Evolutionary conservation across 2,329 filamentous ascomycete genomes (phyloP), one percentile per base, ranked within the genome.

Genomic region (Raffaelea arxii): DNA sequence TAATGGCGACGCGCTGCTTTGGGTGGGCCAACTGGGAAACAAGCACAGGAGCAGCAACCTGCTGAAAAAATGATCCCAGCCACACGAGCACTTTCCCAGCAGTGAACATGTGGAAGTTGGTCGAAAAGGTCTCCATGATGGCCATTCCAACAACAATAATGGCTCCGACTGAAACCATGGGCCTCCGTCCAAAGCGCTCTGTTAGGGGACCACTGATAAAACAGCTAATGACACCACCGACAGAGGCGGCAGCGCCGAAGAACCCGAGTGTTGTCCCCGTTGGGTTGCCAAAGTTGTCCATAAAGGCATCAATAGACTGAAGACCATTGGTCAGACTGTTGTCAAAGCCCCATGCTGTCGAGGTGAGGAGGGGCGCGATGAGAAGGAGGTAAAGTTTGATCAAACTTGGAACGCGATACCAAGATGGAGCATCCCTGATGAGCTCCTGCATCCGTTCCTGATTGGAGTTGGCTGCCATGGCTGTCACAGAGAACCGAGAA

Each of bases 11-110:
- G 50, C 65, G 63, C 56, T 54, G 60, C 55, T 53, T 61, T 43
- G 52, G 57, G 53, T 57, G 46, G 42, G 41, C 44, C 10, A 70
- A 54, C 46, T 70, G 67, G 3, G 67, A 66, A 12, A 70, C 63
- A 10, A 70, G 51, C 4, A 70, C 63, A 0, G 66, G 66, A 0
- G 66, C 66, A 4, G 62, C 65, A 59, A 68, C 66, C 43, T 68
- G 62, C 24, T 66, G 59, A n/a, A 65, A 53, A 7, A 61, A 63
- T 6, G 56, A 60, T 9, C 64, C 64, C 5, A 62, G 54, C 1
- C 65, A 64, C 0, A 67, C 56, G 4, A 66, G 57, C 4, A 65
- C 60, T 51, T 64, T 63, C 41, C 63, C 64, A 7, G 61, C 63
- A 35, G 65, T 65, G 49, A 61, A 67, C 60, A 64, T 64, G 46